Conservation (phyloP, 2,329 filamentous ascomycete genomes). For the Epichloe coenophiala region DNA sequence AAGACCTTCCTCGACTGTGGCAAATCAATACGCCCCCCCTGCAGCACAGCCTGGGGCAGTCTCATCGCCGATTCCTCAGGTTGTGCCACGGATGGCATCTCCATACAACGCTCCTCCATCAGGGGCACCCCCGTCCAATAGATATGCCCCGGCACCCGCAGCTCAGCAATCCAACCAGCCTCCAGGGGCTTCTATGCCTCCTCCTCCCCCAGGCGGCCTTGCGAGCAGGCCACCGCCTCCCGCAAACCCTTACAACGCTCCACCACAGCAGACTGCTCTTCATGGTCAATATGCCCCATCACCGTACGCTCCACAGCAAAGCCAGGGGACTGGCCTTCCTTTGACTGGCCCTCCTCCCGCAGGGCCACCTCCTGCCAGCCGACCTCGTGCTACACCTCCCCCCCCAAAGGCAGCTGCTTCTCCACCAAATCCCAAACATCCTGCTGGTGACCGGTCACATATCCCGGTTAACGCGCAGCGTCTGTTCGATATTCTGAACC, state of each 20-base stretch:
- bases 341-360: conserved; percentile 25
- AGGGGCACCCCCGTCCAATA: conserved; percentile 53
- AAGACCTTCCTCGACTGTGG: conserved; percentile 52
- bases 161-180: conserved; percentile 36
- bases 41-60: conserved; percentile 52
- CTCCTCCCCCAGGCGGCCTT: conserved; percentile 20
- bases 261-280: conserved; percentile 31
- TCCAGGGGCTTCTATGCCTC: conserved; percentile 23
- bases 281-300: conserved; percentile 21
- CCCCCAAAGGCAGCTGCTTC: conserved; percentile 33
- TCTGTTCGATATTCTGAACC: conserved; percentile 67
- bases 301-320: conserved; percentile 27
- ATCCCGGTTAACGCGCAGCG: conserved; percentile 66
- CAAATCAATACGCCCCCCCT: conserved; percentile 35
- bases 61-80: conserved; percentile 39
- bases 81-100: conserved; percentile 61
- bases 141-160: conserved; percentile 59
- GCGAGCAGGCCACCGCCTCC: conserved; percentile 31
- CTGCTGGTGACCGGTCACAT: conserved; percentile 78
- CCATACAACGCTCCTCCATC: conserved; percentile 75
- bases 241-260: conserved; percentile 28
- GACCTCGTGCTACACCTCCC: conserved; percentile 26
- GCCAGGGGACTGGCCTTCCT: conserved; percentile 24
- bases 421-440: conserved; percentile 51
- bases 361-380: conserved; percentile 19